Percentiles rank a stretch among this genome's conserved stretches.
These are phyloP conservation scores for Poteriospumella lacustris DNA, from an alignment of 108 stramenopile species.

Conservation along the genomic window DNA sequence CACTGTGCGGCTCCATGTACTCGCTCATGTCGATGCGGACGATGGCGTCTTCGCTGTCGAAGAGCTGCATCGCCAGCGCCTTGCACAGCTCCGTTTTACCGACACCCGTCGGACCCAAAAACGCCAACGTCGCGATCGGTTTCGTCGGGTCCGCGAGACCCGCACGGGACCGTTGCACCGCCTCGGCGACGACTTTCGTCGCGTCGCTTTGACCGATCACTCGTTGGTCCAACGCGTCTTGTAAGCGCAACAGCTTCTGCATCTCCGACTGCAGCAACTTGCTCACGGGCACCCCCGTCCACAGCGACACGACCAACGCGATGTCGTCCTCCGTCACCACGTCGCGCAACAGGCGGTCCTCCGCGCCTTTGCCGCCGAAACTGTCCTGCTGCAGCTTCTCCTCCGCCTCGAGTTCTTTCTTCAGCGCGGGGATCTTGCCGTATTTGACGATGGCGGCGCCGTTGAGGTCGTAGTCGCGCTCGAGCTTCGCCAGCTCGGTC, in stretches of 20 bases:
- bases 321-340: conserved; percentile 87
- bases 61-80: conserved; percentile 74
- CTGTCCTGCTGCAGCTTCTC: conserved; percentile 62
- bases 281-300: conserved; percentile 84
- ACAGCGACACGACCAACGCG: conserved; percentile 68
- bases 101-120: conserved; percentile 65
- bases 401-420: conserved; percentile 64
- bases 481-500: conserved; percentile 73
- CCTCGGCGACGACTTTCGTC: conserved; percentile 70
- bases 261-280: conserved; percentile 79
- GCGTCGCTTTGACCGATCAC: conserved; percentile 87
- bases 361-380: conserved; percentile 58
- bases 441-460: conserved; percentile 86
- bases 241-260: conserved; percentile 71
- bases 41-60: conserved; percentile 84
- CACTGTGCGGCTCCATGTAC: conserved; percentile 75
- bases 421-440: conserved; percentile 82
- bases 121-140: conserved; percentile 77
- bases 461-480: conserved; percentile 78
- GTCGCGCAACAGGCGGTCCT: conserved; percentile 68
- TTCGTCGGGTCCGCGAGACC: conserved; percentile 74
- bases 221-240: conserved; percentile 66
- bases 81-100: conserved; percentile 82
- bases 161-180: conserved; percentile 74
- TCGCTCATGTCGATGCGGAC: conserved; percentile 82